These are phyloP conservation scores for Collybiopsis confluens DNA, from an alignment of 768 basidiomycete species.

Conservation along the genomic window DNA sequence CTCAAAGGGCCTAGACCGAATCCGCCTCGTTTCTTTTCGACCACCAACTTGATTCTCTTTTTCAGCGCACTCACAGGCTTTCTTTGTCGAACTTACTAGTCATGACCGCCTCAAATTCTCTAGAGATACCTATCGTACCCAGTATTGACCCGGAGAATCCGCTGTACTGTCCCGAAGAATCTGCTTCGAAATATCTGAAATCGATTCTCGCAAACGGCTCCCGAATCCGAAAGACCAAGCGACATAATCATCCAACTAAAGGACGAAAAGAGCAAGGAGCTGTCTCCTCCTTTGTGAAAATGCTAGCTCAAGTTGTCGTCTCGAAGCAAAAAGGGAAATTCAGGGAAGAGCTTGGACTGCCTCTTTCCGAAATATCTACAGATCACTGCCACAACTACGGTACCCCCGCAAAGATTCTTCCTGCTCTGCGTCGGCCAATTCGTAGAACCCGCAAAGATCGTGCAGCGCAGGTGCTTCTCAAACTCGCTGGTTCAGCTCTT, in stretches of 20 bases:
- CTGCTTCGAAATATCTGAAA: constrained; percentile 42
- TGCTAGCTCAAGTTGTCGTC: not conserved
- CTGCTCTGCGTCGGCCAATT: not conserved
- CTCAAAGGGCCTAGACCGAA: no score
- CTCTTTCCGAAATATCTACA: not conserved
- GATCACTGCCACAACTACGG: constrained; percentile 7
- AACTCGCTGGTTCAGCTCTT: not conserved
- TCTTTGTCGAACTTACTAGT: no score
- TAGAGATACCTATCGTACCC: constrained; percentile 19
- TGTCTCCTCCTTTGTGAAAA: constrained; percentile 4
- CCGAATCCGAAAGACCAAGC: constrained; percentile 1
- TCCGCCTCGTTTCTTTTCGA: no score
- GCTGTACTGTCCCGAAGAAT: constrained; percentile 50
- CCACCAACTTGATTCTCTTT: no score
- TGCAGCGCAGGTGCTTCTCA: not conserved
- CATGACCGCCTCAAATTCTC: not conserved
- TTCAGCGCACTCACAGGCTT: no score
- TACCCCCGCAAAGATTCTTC: constrained; percentile 4
- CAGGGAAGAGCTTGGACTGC: not conserved
- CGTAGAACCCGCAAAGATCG: constrained; percentile 5
- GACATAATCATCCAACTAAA: not conserved
- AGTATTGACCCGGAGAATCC: constrained; percentile 51
- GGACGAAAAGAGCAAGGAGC: not conserved
- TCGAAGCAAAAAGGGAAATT: not conserved
- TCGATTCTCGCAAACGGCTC: constrained; percentile 31